These are phyloP conservation scores for Ophiorrhiza pumila DNA, from an alignment of 257 asterid species.

Conservation along the genomic window DNA sequence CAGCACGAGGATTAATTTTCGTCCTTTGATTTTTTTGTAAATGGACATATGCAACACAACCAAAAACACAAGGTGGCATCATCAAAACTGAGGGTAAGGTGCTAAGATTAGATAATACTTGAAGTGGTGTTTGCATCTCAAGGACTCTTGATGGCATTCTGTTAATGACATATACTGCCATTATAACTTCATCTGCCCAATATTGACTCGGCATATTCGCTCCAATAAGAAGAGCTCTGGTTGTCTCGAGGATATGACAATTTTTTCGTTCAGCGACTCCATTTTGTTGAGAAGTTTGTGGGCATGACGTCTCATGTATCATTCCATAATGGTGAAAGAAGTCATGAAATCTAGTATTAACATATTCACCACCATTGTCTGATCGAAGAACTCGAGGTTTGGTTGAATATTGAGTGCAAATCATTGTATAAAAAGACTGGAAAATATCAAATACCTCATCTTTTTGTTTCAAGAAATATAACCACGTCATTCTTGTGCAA, in stretches of 20 bases:
- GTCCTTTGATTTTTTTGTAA: no score
- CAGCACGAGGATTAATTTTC: neutral
- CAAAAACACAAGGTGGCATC: neutral
- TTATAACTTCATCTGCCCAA: neutral
- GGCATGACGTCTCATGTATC: neutral
- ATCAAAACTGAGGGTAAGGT: neutral
- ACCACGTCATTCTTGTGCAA: neutral
- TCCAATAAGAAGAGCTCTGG: neutral
- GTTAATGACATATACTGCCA: neutral
- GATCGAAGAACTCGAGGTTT: no score
- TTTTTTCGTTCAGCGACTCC: neutral
- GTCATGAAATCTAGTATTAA: no score
- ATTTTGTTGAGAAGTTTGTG: neutral
- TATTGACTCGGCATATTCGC: neutral
- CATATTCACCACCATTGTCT: no score
- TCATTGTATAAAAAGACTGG: neutral
- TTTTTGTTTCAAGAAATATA: slow-evolving; percentile 1
- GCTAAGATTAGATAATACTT: no score
- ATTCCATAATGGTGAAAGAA: no score
- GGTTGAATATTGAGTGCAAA: neutral
- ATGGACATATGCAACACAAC: neutral
- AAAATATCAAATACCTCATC: neutral
- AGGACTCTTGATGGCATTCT: no score
- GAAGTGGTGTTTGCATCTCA: no score
- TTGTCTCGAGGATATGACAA: neutral